Evolutionary conservation across 2,329 filamentous ascomycete species (phyloP).

Genomic region (Claviceps citrina): DNA sequence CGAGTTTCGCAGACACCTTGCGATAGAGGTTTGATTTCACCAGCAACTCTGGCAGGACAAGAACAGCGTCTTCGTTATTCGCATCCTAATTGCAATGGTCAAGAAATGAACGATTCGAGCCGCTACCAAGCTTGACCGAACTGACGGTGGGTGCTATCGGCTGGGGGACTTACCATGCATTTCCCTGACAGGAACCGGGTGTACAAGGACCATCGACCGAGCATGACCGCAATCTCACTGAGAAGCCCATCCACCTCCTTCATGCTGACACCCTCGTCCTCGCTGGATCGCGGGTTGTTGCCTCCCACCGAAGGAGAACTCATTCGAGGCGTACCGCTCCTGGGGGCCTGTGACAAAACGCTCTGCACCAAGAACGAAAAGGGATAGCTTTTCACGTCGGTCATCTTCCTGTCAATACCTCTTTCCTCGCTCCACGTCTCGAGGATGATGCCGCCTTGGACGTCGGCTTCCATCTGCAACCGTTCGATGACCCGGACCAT

Average conservation of each 20-base stretch:
- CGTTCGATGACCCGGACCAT: constrained; percentile 92
- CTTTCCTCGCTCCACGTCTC: constrained; percentile 93
- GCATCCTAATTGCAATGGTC: constrained; percentile 27
- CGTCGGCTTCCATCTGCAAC: constrained; percentile 84
- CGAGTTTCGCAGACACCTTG: constrained; percentile 62
- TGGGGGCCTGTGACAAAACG: constrained; percentile 60
- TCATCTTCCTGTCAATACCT: constrained; percentile 68
- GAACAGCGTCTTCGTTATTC: constrained; percentile 35
- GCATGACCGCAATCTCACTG: constrained; percentile 80
- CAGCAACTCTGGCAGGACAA: constrained; percentile 59
- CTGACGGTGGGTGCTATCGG: neutral
- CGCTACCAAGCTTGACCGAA: neutral
- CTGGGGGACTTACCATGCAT: constrained; percentile 47
- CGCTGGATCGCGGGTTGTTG: constrained; percentile 44
- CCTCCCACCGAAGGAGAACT: constrained; percentile 58
- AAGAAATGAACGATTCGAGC: neutral
- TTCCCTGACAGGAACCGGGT: constrained; percentile 77
- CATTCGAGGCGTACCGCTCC: constrained; percentile 48
- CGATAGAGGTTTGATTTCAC: constrained; percentile 62
- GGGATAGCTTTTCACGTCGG: constrained; percentile 92
- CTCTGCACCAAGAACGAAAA: constrained; percentile 96
- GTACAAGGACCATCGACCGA: constrained; percentile 86
- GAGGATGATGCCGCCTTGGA: constrained; percentile 87
- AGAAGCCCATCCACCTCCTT: constrained; percentile 83
- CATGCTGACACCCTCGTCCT: constrained; percentile 92